Base-by-base conservation (phyloP, 768 basidiomycete species). In the Rhizopogon sp. region DNA sequence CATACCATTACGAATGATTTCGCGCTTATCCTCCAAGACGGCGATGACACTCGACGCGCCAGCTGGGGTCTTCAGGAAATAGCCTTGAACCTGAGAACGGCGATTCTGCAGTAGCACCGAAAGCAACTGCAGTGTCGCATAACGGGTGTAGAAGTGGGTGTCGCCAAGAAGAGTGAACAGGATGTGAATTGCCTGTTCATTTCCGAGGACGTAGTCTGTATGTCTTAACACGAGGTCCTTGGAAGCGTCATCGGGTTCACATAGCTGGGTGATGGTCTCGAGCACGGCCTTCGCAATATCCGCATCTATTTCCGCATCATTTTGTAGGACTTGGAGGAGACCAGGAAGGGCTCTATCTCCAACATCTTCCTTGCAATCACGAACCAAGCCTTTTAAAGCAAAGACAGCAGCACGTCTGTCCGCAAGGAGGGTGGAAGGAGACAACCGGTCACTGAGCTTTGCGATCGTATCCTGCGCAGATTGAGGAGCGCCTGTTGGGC, bases 321-420 rank as follows among this genome's bases (percentile, higher is more conserved):
- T 89, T 63, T 87, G 80, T 33, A 98, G 75, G 33, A 92, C 88
- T 29, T 88, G 85, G 3, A 97, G 66, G 16, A 98, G 80, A 3
- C 90, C 88, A 8, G 79, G 72, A 7, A 98, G 76, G 1, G 93
- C 89, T 45, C 79, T 78, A 57, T 82, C 78, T 14, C 93, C 94
- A 20, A 98, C 90, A 56, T 97, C 92, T 56, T 85, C 78, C 68
- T 90, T 95, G 76, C 89, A 93, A 70, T 97, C 95, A 56, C 94
- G 82, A 44, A 87, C 77, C 52, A 98, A 84, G 20, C 95, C 96
- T 68, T 98, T 98, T 60, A 99, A 80, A 1, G 93, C 83, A 51
- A 97, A 76, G n/a, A 99, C 88, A 0, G 96, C 88, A 28, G 96
- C 96, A 55, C 93, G 82, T 62, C 97, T 79, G 73, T 98, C 97